Percentiles rank a stretch among this genome's conserved stretches.
Evolutionary conservation across 805 yeast genomes (phyloP).

Genomic region (Huiozyma naganishii): DNA sequence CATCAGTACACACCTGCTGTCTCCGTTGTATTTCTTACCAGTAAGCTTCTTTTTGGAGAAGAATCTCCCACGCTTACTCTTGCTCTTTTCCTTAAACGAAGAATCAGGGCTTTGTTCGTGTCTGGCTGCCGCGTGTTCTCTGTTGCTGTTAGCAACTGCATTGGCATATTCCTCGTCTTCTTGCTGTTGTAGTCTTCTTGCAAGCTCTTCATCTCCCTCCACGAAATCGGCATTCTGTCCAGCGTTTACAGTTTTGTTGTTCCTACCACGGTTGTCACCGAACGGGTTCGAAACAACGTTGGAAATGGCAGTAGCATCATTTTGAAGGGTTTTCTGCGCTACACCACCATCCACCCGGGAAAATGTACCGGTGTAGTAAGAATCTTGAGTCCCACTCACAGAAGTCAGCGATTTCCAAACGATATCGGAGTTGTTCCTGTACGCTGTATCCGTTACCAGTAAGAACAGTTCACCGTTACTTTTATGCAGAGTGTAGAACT

Average conservation of each 20-base stretch:
- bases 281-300: constrained; percentile 16
- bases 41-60: neutral
- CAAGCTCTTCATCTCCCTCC: constrained; percentile 35
- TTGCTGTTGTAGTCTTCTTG: constrained; percentile 39
- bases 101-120: neutral
- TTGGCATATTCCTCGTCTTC: constrained; percentile 45
- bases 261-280: constrained; percentile 5
- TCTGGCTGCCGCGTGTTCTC: neutral
- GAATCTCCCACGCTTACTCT: constrained; percentile 1
- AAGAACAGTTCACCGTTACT: constrained; percentile 41
- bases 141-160: constrained; percentile 17
- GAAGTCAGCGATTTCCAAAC: constrained; percentile 78
- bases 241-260: constrained; percentile 2
- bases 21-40: neutral
- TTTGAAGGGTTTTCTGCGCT: too few relatives aligned
- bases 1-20: constrained; percentile 2
- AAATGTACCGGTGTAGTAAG: constrained; percentile 58
- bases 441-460: constrained; percentile 69
- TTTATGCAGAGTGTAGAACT: constrained; percentile 63
- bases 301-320: too few relatives aligned
- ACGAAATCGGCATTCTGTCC: neutral
- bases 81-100: neutral
- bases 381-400: constrained; percentile 58
- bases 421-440: constrained; percentile 34
- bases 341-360: neutral